Base-by-base conservation (phyloP, 768 basidiomycete genomes). In the Asterophora lycoperdoides region DNA sequence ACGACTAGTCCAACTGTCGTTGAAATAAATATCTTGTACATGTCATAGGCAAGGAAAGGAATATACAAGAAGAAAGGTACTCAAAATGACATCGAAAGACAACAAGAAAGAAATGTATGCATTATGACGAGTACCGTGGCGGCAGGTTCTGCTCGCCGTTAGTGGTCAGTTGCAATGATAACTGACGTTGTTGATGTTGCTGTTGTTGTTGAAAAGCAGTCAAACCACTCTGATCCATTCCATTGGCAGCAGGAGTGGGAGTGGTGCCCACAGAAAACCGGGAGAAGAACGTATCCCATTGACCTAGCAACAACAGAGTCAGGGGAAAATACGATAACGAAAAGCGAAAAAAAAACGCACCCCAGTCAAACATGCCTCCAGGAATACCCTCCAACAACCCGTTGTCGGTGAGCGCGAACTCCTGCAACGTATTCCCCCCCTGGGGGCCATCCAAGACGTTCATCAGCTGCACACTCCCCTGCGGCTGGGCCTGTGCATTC, bases 321-420 rank as follows among this genome's bases (percentile, higher is more conserved):
- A 46, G 29, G n/a, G n/a, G n/a, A n/a, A n/a, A n/a, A n/a, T n/a
- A n/a, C n/a, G n/a, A n/a, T n/a, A n/a, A n/a, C n/a, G n/a, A n/a
- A 41, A 38, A 35, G 19, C 6, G 35, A 33, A 43, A 44, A 36
- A 52, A 44, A 36, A 18, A 70, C 74, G 56, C 58, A 89, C 88
- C 80, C 86, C 87, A 92, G 64, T 91, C 88, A 66, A 89, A 92
- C 87, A 92, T 90, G 15, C 79, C 77, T 3, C 83, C 84, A 36
- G 89, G 89, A 44, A 92, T 80, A 1, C 87, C 87, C 52, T 89
- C 86, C 63, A 92, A 68, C 47, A 86, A 77, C 14, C 79, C 83
- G 51, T 68, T 78, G 61, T 89, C 86, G 15, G 79, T 77, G 70
- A 81, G 72, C 28, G 82, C 80, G 58, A 80, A 77, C 48, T 85